phyloP scores from a whole-genome alignment of 2,329 filamentous ascomycete genomes.

The Xylaria sp. region DNA sequence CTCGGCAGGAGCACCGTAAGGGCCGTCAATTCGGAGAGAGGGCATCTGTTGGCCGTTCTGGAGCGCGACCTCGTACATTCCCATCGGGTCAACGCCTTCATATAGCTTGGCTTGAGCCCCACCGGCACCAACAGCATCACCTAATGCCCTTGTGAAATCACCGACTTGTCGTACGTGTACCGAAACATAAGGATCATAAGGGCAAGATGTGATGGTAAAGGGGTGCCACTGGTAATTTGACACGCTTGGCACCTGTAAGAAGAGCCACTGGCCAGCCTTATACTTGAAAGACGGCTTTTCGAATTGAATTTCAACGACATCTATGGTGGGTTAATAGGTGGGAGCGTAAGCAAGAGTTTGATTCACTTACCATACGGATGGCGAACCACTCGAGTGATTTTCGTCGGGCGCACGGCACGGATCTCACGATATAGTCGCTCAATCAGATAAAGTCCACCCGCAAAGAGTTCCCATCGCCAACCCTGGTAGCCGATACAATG shows the following conservation, averaged over 20 bases:
- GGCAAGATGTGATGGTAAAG: constrained; percentile 98
- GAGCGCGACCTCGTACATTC: constrained; percentile 97
- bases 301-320: constrained; percentile 98
- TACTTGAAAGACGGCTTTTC: constrained; percentile 96
- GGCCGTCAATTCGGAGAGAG: constrained; percentile 87
- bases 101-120: constrained; percentile 88
- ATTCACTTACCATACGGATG: constrained; percentile 84
- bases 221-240: constrained; percentile 96
- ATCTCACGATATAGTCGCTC: constrained; percentile 94
- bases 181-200: constrained; percentile 93
- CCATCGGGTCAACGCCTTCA: constrained; percentile 88
- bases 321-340: constrained; percentile 57
- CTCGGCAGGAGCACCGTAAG: constrained; percentile 95
- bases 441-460: constrained; percentile 83
- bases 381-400: constrained; percentile 92
- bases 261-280: constrained; percentile 98
- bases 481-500: constrained; percentile 96
- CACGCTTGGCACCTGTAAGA: constrained; percentile 90
- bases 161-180: constrained; percentile 96
- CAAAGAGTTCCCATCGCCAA: constrained; percentile 95
- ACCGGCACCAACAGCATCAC: constrained; percentile 93
- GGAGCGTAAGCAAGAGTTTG: not conserved
- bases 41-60: constrained; percentile 96
- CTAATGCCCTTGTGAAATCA: constrained; percentile 94
- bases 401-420: constrained; percentile 81